phyloP scores from a whole-genome alignment of 768 basidiomycete species.

The Xanthoconium stramineum region DNA sequence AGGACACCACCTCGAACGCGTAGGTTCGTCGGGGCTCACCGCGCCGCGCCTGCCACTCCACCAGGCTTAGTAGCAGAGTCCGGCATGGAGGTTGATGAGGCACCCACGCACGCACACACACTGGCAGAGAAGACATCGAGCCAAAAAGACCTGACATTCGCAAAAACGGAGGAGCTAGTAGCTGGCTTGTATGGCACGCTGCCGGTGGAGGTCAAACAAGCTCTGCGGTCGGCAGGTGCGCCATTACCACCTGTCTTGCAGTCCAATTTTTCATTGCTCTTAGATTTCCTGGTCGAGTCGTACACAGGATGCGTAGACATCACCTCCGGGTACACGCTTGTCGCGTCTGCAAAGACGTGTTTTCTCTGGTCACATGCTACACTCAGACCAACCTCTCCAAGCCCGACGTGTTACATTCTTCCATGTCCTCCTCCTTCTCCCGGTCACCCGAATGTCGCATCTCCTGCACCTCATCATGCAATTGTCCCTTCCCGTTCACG shows the following conservation, averaged over 20 bases:
- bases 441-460: constrained; percentile 43
- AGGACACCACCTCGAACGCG: constrained; percentile 27
- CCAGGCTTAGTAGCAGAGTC: constrained; percentile 40
- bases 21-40: constrained; percentile 24
- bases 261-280: not conserved
- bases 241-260: not conserved
- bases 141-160: constrained; percentile 47
- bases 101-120: constrained; percentile 34
- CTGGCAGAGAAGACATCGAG: constrained; percentile 35
- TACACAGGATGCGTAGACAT: constrained; percentile 73
- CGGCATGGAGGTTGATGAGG: constrained; percentile 69
- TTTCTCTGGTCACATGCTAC: constrained; percentile 84
- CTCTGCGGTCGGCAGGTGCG: constrained; percentile 63
- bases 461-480: constrained; percentile 46
- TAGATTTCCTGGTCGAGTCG: constrained; percentile 68
- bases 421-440: constrained; percentile 55
- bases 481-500: constrained; percentile 61
- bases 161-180: constrained; percentile 68
- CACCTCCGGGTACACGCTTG: constrained; percentile 68
- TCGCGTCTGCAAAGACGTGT: constrained; percentile 68
- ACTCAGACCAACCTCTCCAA: constrained; percentile 51
- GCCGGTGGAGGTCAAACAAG: constrained; percentile 72
- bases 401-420: constrained; percentile 81
- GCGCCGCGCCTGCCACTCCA: constrained; percentile 20
- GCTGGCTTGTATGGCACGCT: constrained; percentile 67